phyloP scores from a whole-genome alignment of 805 yeast species.

The Ogataea populi-albae region DNA sequence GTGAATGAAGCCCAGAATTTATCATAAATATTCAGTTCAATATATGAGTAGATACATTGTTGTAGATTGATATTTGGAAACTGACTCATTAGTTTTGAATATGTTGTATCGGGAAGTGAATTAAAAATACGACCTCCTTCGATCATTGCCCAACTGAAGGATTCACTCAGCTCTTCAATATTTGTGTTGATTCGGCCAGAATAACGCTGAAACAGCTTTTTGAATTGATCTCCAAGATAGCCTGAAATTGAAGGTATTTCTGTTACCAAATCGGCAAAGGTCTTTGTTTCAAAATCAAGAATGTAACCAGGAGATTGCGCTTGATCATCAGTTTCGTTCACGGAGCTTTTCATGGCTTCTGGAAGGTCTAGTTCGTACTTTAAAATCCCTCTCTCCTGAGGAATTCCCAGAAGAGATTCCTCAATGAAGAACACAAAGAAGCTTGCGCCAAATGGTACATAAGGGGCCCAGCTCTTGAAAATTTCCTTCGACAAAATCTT shows the following conservation, averaged over 20 bases:
- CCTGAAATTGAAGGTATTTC: conserved; percentile 38
- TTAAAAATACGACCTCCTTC: conserved; percentile 34
- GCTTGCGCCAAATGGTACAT: conserved; percentile 53
- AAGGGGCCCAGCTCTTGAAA: conserved; percentile 54
- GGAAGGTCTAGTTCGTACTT: conserved; percentile 5
- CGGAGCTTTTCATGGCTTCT: neutral
- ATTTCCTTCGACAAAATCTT: conserved; percentile 45
- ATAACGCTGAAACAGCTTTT: conserved; percentile 37
- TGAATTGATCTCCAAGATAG: conserved; percentile 39
- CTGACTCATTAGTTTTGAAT: conserved; percentile 24
- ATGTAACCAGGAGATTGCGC: neutral
- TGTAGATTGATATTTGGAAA: conserved; percentile 39
- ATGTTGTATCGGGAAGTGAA: conserved; percentile 29
- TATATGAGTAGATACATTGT: conserved; percentile 61
- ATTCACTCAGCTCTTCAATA: conserved; percentile 28
- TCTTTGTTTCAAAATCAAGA: conserved; percentile 1
- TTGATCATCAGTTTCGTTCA: neutral
- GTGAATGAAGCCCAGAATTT: conserved; percentile 56
- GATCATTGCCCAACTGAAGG: conserved; percentile 29
- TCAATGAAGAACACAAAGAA: conserved; percentile 60
- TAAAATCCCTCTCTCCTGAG: conserved; percentile 22
- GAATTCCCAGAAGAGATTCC: conserved; percentile 48
- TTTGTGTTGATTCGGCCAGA: conserved; percentile 28
- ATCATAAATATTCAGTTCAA: conserved; percentile 66
- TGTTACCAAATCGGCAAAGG: conserved; percentile 39